Evolutionary conservation across 2,329 filamentous ascomycete genomes (phyloP).

Genomic region (Fusarium clavum): DNA sequence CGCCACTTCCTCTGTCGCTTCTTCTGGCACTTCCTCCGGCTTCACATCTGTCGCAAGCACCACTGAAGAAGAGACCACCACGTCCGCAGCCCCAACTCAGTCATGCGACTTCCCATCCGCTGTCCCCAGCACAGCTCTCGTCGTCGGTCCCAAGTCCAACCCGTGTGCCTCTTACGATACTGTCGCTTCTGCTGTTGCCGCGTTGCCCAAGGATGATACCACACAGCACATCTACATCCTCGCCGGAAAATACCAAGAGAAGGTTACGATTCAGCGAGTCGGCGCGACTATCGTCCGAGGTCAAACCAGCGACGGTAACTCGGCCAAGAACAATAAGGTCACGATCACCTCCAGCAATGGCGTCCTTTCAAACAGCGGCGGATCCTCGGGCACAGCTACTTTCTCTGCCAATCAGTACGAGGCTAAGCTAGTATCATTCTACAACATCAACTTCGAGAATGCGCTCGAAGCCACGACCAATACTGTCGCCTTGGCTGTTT

Average conservation of each 20-base stretch:
- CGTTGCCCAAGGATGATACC: conserved; percentile 47
- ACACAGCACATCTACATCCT: conserved; percentile 58
- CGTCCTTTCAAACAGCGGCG: conserved; percentile 27
- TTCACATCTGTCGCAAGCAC: too few relatives aligned
- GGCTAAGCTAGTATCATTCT: conserved; percentile 45
- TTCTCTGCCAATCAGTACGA: conserved; percentile 47
- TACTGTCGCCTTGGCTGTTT: conserved; percentile 41
- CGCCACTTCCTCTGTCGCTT: too few relatives aligned
- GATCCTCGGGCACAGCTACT: conserved; percentile 37
- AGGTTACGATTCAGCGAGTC: conserved; percentile 53
- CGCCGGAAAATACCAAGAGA: conserved; percentile 59
- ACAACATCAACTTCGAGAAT: conserved; percentile 49
- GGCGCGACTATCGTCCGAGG: conserved; percentile 58
- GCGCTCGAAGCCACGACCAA: conserved; percentile 26
- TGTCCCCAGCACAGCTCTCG: conserved; percentile 49
- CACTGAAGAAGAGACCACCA: too few relatives aligned
- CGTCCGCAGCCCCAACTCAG: too few relatives aligned
- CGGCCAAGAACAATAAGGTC: conserved; percentile 68
- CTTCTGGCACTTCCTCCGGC: too few relatives aligned
- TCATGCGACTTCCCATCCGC: conserved; percentile 30
- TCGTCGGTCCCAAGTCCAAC: conserved; percentile 54
- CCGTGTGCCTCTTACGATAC: conserved; percentile 57
- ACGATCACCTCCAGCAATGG: conserved; percentile 53
- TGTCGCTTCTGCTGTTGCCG: conserved; percentile 53
- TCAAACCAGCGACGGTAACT: conserved; percentile 57